Conservation (phyloP, 176 grass and related monocot genomes). For the Chrysopogon serrulatus region DNA sequence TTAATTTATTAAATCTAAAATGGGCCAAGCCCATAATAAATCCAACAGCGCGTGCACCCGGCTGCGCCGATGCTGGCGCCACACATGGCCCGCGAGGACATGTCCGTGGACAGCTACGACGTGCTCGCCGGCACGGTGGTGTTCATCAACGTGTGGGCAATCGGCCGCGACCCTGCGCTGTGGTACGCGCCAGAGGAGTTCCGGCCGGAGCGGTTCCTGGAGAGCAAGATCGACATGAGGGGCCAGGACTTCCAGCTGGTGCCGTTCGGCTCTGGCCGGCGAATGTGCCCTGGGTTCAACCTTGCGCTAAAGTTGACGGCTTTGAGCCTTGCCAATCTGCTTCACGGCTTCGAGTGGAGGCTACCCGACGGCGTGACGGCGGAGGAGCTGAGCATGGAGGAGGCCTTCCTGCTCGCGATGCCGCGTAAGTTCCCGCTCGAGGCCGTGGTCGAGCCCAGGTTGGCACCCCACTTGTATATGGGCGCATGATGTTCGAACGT, state of each 20-base stretch:
- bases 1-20: too few relatives aligned
- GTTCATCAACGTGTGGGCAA: constrained; percentile 50
- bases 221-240: constrained; percentile 38
- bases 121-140: constrained; percentile 34
- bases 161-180: constrained; percentile 42
- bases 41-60: too few relatives aligned
- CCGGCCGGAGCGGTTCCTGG: constrained; percentile 36
- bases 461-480: constrained; percentile 26
- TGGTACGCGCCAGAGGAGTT: constrained; percentile 61
- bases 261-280: constrained; percentile 50
- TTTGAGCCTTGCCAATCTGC: constrained; percentile 48
- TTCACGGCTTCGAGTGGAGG: constrained; percentile 56
- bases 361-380: constrained; percentile 28
- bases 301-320: constrained; percentile 53
- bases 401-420: constrained; percentile 14
- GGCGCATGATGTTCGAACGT: constrained; percentile 7
- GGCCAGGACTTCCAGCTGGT: constrained; percentile 63
- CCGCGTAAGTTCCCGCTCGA: constrained; percentile 35
- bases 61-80: constrained; percentile 44
- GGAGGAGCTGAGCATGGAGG: constrained; percentile 60
- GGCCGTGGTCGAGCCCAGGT: constrained; percentile 17
- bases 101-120: constrained; percentile 29
- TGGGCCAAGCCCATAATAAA: too few relatives aligned
- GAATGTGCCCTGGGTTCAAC: constrained; percentile 60
- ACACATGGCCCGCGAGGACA: constrained; percentile 29